Evolutionary conservation across 2,329 filamentous ascomycete genomes (phyloP), one percentile per base, ranked within the genome.

Genomic region (Triangularia setosa): DNA sequence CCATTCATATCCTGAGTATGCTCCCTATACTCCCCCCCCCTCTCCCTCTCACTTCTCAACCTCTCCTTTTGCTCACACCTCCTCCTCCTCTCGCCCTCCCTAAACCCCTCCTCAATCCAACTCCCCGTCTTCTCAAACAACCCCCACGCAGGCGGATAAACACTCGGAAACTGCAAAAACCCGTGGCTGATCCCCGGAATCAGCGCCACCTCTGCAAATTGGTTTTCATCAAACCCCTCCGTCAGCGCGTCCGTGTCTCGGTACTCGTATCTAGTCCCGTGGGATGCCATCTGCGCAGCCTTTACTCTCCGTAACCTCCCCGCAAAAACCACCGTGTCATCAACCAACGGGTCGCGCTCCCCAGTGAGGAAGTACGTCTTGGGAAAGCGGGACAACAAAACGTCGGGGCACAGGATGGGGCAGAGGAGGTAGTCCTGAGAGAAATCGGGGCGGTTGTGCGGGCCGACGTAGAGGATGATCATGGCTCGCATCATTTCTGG

Each of bases 401-500:
- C 82, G 69, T 97, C 94, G 0, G 95, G 95, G 0, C 95, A 93
- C 0, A 97, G 84, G 0, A 97, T 88, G 0, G 95, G 95, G 0
- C 91, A 96, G 2, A 99, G 85, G 0, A 97, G 84, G 74, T 93
- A 97, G 76, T 99, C 94, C 6, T 91, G 92, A 27, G 87, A 87
- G 75, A 99, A 98, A 74, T 98, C 93, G 0, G 95, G 95, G 0
- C 93, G 89, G 75, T 95, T 92, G 74, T 97, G 91, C 0, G 93
- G 93, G 0, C 95, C 95, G 62, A 99, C 91, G 75, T 99, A 99
- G 3, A 99, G 83, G 69, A 99, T 96, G 69, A 99, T 97, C 93
- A 99, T 98, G 68, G 93, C 92, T 30, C 95, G 90, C 90, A 98
- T 97, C 92, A 98, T 97, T 77, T 99, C 95, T 0, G 95, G 94